Conservation (phyloP, 768 basidiomycete species). For the Candolleomyces aberdarensis region DNA sequence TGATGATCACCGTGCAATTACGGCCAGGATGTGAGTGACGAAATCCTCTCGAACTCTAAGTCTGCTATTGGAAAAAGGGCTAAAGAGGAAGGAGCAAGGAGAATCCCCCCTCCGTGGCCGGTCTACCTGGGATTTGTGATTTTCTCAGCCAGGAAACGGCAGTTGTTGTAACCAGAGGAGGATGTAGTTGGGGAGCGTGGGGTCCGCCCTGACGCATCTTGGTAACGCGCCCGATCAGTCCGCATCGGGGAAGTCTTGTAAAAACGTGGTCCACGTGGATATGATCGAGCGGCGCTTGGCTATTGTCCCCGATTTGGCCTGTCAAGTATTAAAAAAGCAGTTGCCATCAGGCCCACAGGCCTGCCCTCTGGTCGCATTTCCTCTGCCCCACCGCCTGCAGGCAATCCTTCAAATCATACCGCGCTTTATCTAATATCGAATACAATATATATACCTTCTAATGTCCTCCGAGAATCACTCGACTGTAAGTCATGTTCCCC, state of each 20-base stretch:
- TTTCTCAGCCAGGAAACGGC: background rate
- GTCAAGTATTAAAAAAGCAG: background rate
- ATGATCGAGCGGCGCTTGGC: conserved; percentile 4
- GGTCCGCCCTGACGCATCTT: background rate
- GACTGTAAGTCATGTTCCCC: conserved; percentile 7
- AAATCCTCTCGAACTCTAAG: too few species aligned
- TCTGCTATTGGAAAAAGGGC: too few species aligned
- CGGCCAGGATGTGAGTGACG: too few species aligned
- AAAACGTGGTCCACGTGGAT: conserved; percentile 13
- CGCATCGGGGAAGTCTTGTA: conserved; percentile 5
- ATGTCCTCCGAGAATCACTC: conserved; percentile 9
- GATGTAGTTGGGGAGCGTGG: background rate
- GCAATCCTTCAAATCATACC: background rate
- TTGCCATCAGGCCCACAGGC: background rate
- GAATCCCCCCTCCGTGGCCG: too few species aligned
- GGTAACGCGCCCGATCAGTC: conserved; percentile 6
- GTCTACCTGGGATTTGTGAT: too few species aligned
- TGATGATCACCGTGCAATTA: too few species aligned
- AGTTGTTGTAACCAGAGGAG: background rate
- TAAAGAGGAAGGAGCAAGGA: too few species aligned
- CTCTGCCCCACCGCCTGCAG: background rate
- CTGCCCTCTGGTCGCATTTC: conserved; percentile 4
- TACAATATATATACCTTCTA: conserved; percentile 5
- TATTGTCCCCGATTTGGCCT: conserved; percentile 8
- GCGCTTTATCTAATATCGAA: background rate